Conservation (phyloP, 768 basidiomycete species). For the Calocera viscosa region DNA sequence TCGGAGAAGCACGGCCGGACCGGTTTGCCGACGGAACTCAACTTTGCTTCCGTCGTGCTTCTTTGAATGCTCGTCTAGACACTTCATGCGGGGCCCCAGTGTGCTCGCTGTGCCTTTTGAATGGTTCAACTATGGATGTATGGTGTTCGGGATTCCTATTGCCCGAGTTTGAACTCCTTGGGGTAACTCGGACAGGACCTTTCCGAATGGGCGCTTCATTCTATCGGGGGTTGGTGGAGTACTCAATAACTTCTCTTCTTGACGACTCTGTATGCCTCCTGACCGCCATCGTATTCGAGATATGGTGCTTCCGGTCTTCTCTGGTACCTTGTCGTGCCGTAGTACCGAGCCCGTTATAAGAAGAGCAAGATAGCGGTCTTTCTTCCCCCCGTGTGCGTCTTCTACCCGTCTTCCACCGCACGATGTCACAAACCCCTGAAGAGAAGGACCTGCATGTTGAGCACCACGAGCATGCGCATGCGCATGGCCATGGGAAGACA, state of each 20-base stretch:
- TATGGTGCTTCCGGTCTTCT: background rate
- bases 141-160: too few species aligned
- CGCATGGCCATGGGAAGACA: background rate
- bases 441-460: background rate
- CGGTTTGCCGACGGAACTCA: background rate
- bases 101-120: too few species aligned
- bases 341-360: background rate
- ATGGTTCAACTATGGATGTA: too few species aligned
- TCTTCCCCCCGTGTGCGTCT: background rate
- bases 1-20: background rate
- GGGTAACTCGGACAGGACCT: too few species aligned
- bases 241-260: background rate
- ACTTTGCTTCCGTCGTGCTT: background rate
- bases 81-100: background rate
- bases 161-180: too few species aligned
- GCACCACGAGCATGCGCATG: background rate
- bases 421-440: background rate
- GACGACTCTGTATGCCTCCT: background rate
- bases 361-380: background rate
- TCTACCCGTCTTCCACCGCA: background rate
- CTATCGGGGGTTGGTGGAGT: background rate
- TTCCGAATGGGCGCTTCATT: background rate
- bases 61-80: background rate
- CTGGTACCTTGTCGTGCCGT: background rate
- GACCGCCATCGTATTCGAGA: background rate